Evolutionary conservation across 1,284 basidiomycete genomes (phyloP), one percentile per base, ranked within the genome.

Genomic region (Neolentinus lepideus): DNA sequence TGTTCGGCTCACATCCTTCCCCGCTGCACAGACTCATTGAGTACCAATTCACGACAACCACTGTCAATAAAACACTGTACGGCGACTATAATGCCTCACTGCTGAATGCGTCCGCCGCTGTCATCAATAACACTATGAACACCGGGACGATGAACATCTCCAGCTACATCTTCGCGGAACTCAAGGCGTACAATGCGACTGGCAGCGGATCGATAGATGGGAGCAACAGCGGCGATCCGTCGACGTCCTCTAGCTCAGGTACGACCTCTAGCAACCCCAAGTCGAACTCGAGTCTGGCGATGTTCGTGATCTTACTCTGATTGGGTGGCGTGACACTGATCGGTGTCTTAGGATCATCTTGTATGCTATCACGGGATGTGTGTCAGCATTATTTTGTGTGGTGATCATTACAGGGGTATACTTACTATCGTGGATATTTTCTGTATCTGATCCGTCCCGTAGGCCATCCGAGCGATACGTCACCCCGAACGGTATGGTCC

Each of bases 401-500:
- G 85, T 94, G 60, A 89, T 95, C 60, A 71, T 91, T 19, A 87
- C 88, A 27, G 92, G 92, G 14, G 90, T 88, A 69, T 57, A 84
- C 72, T 14, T 35, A 29, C 54, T 19, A 58, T 50, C 47, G 54
- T 43, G 25, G 38, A 36, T 52, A 27, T 57, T 62, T 51, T 60
- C 52, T 21, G 50, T 52, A 48, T 50, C 22, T 52, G 54, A 53
- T 45, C 56, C 29, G 53, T n/a, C 51, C 35, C 56, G 36, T 54
- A 89, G 85, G 89, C 89, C 0, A 77, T 94, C 54, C 79, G 91
- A 31, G 90, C 91, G 0, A 78, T 92, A 51, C 81, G 91, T 1
- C 84, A 95, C 68, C 93, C 93, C n/a, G 93, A 95, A 63, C 81
- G 92, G 52, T 96, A 96, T 67, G 92, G 93, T 8, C 88, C 90